Base-by-base conservation (phyloP, 768 basidiomycete species). In the Lyophyllum atratum region DNA sequence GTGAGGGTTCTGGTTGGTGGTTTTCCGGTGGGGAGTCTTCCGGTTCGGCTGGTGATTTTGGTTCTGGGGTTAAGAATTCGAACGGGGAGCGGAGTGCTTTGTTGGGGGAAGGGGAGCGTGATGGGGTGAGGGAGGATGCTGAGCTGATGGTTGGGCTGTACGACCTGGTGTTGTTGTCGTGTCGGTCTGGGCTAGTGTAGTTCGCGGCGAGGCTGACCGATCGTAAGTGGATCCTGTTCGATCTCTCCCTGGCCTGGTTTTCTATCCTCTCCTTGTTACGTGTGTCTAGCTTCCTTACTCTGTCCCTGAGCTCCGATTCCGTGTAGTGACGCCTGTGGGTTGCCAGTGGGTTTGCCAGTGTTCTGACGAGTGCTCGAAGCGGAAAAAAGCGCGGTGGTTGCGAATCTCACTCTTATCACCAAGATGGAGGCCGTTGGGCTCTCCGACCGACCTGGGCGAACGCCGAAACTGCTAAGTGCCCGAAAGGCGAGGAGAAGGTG, bases 391-490 rank as follows among this genome's bases (percentile, higher is more conserved):
- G 4, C 14, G 8, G 34, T 33, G 15, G 15, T 7, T 40, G 19
- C 49, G 25, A 51, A 51, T 26, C 33, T 15, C 4, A 19, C 49
- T 51, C 49, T 51, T 40, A 51, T 42, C 49, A 51, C 49, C 49
- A 51, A 51, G 34, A 51, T 51, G 49, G 49, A 39, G 49, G n/a
- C 37, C 15, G 49, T 37, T 51, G 34, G 39, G 11, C 39, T 26
- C 21, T 4, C 19, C 37, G 40, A 24, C 2, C 25, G 34, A 28
- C 14, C 4, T 15, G 4, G 1, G 15, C 39, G n/a, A 19, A 40
- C 39, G n/a, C n/a, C 11, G 19, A 19, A 40, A 15, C n/a, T n/a
- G n/a, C n/a, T n/a, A n/a, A n/a, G n/a, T n/a, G n/a, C n/a, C 37
- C 37, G 37, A 39, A 39, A 39, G 37, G 37, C n/a, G n/a, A n/a